Conservation (phyloP, 2,329 filamentous ascomycete species). For the Hymenoscyphus infarciens region DNA sequence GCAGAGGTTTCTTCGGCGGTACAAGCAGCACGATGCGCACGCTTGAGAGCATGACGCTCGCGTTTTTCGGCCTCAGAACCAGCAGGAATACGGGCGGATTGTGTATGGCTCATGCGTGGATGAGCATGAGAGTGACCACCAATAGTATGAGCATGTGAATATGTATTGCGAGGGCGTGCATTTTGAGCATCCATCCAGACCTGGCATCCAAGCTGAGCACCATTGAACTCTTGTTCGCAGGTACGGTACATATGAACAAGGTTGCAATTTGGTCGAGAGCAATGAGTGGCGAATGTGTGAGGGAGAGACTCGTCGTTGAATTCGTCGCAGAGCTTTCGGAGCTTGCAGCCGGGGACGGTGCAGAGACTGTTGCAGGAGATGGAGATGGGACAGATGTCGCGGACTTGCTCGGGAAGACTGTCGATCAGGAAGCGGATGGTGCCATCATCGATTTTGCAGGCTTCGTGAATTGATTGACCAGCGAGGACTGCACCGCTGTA, state of each 20-base stretch:
- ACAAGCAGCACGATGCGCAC: neutral
- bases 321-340: constrained; percentile 9
- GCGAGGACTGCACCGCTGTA: neutral
- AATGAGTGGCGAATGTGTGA: neutral
- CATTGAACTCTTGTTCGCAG: constrained; percentile 9
- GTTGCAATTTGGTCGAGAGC: neutral
- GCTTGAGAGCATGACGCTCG: neutral
- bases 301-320: constrained; percentile 10
- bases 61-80: neutral
- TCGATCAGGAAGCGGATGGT: constrained; percentile 3
- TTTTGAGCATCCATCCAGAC: neutral
- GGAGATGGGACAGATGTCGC: constrained; percentile 18
- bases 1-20: neutral
- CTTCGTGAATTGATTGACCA: neutral
- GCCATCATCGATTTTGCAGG: neutral
- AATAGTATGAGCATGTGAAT: neutral
- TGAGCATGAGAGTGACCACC: neutral
- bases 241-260: constrained; percentile 12
- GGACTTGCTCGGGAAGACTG: constrained; percentile 13
- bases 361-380: constrained; percentile 8
- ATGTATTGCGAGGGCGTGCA: neutral
- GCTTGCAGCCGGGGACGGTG: constrained; percentile 10
- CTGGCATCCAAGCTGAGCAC: neutral
- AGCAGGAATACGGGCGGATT: neutral
- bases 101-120: neutral